phyloP scores from a whole-genome alignment of 140 eudicot species.

The Cichorium intybus region DNA sequence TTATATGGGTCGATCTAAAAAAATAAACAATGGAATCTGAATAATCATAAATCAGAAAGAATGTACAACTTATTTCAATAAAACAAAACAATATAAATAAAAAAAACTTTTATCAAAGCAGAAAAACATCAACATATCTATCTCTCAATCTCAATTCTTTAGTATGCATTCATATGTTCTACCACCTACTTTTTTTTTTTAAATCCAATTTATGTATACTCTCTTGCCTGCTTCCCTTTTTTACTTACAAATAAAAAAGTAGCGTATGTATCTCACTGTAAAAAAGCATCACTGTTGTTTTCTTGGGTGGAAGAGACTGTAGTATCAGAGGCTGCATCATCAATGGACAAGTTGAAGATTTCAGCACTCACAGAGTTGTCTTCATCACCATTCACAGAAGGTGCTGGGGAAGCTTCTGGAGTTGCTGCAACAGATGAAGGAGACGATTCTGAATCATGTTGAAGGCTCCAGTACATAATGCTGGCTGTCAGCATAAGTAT shows the following conservation, averaged over 20 bases:
- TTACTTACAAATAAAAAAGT: conserved; percentile 25
- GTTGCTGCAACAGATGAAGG: conserved; percentile 44
- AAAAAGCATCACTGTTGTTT: conserved; percentile 29
- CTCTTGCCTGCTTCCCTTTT: conserved; percentile 8
- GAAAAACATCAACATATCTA: neutral
- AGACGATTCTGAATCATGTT: conserved; percentile 54
- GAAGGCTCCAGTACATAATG: conserved; percentile 96
- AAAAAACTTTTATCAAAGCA: neutral
- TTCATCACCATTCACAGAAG: conserved; percentile 59
- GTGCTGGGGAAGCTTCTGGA: conserved; percentile 58
- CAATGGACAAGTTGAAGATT: conserved; percentile 41
- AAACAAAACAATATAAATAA: neutral
- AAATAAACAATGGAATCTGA: neutral
- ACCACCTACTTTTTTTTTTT: conserved; percentile 18
- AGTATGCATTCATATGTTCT: conserved; percentile 11
- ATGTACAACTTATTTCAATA: neutral
- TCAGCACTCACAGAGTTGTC: conserved; percentile 35
- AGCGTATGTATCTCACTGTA: conserved; percentile 16
- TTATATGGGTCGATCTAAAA: neutral
- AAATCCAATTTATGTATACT: conserved; percentile 9
- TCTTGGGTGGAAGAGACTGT: conserved; percentile 38
- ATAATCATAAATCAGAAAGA: neutral
- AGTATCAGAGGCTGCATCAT: conserved; percentile 53
- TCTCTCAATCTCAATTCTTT: neutral
- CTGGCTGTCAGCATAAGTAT: conserved; percentile 87